Evolutionary conservation across 2,329 filamentous ascomycete genomes (phyloP), one percentile per base, ranked within the genome.

Genomic region (Ceratocystiopsis minuta): DNA sequence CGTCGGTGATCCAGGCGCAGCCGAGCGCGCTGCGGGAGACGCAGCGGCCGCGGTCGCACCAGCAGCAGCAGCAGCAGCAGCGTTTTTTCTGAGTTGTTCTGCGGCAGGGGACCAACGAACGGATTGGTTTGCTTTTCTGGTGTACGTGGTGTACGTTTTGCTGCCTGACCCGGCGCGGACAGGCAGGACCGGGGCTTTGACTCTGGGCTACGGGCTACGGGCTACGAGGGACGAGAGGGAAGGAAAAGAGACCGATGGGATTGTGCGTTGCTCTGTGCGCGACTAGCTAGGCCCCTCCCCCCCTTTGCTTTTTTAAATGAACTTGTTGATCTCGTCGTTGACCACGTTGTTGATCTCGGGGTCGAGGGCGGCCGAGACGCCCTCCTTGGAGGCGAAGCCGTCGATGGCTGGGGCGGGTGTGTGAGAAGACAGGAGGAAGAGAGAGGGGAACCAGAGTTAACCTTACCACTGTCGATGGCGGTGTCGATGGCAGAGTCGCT

Each of bases 21-120:
- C 57, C 55, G 6, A 62, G 60, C 43, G 58, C 59, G 1, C 52
- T 63, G 15, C 52, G 59, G 17, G 57, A 61, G 48, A 55, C 54
- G 14, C 55, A 54, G 41, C 54, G 52, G 28, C 51, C 54, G 14
- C 48, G 47, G 38, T 55, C 51, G 16, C 49, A 56, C 31, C 56
- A 56, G 39, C 54, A 56, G 47, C 54, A 53, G 43, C 46, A 48
- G 36, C 51, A 46, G 35, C 44, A 45, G 18, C 44, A 46, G 39
- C 36, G 20, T 20, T 20, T 4, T 20, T 20, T 20, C 24, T 28
- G 24, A 2, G 24, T 28, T 28, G 6, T 28, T 2, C 11, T 28
- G 11, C 24, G 4, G 4, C 11, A 20, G 4, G 20, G 20, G n/a
- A n/a, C n/a, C n/a, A n/a, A n/a, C n/a, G n/a, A n/a, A n/a, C 20